A percentile compares a stretch with the other conserved stretches of the same genome.
Evolutionary conservation across 2,329 filamentous ascomycete genomes (phyloP).

Genomic region (Verticillium dahliae): DNA sequence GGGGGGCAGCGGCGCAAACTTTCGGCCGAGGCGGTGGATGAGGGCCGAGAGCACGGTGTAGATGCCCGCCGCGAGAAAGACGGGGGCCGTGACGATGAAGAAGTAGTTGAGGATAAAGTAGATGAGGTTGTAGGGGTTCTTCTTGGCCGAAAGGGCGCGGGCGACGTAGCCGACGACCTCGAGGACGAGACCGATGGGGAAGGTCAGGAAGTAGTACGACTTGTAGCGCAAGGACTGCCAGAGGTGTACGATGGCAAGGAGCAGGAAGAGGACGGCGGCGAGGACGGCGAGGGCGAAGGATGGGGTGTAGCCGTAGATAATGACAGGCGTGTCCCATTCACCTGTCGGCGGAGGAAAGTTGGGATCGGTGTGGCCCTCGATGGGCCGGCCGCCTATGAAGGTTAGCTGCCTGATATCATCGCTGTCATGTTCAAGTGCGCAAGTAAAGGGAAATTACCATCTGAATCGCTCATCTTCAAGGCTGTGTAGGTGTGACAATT

Average conservation of each 20-base stretch:
- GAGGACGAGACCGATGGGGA: constrained; percentile 36
- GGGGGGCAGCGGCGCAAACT: constrained; percentile 35
- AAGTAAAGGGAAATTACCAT: constrained; percentile 4
- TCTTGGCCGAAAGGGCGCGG: constrained; percentile 37
- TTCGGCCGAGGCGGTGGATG: constrained; percentile 34
- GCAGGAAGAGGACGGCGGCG: constrained; percentile 34
- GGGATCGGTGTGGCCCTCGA: constrained; percentile 39
- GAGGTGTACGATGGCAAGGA: constrained; percentile 31
- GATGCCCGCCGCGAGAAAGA: constrained; percentile 49
- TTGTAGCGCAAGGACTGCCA: constrained; percentile 26
- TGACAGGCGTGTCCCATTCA: constrained; percentile 37
- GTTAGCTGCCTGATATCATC: background rate
- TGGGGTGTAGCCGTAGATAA: constrained; percentile 45
- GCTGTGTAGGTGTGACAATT: fast-evolving
- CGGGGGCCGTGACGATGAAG: constrained; percentile 53
- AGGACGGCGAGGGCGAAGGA: constrained; percentile 35
- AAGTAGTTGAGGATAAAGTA: constrained; percentile 56
- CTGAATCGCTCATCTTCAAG: constrained; percentile 3
- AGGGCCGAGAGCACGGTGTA: constrained; percentile 48
- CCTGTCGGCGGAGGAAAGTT: constrained; percentile 42
- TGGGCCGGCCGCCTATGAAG: constrained; percentile 5
- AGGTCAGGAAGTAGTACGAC: constrained; percentile 39
- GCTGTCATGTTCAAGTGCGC: background rate
- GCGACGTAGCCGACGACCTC: constrained; percentile 45
- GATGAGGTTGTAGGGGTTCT: constrained; percentile 44